A percentile compares a stretch with the other conserved stretches of the same genome.
Conservation (phyloP, 371 early-diverging fungal species). For the Circinella minor region DNA sequence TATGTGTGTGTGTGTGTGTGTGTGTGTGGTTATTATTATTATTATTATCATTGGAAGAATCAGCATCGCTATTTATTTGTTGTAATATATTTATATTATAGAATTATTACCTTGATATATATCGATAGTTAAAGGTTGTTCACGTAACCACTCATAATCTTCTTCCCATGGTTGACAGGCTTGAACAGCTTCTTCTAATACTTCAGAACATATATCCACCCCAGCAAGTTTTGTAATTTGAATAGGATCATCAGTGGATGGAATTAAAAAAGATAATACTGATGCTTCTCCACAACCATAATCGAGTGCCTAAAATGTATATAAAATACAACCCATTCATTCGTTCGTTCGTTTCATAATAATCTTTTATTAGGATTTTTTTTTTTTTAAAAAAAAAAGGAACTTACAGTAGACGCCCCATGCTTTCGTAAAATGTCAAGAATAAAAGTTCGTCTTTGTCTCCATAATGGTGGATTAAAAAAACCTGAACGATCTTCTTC, state of each 20-base stretch:
- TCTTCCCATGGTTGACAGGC: conserved; percentile 55
- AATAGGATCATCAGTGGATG: conserved; percentile 34
- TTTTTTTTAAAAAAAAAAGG: not conserved
- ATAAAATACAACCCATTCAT: not conserved
- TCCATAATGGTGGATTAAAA: conserved; percentile 70
- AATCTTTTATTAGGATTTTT: not conserved
- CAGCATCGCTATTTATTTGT: no score
- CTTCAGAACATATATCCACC: conserved; percentile 56
- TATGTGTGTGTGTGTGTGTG: no score
- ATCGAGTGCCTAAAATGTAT: conserved; percentile 60
- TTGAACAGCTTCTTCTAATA: conserved; percentile 48
- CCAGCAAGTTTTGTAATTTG: conserved; percentile 62
- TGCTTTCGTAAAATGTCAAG: conserved; percentile 43
- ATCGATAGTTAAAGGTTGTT: conserved; percentile 50
- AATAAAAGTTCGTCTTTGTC: conserved; percentile 65
- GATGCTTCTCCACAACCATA: conserved; percentile 81
- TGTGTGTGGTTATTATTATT: no score
- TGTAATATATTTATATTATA: not conserved
- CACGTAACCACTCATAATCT: conserved; percentile 56
- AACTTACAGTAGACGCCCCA: conserved; percentile 41
- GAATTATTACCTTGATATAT: conserved; percentile 55
- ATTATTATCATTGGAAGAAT: no score
- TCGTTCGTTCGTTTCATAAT: no score
- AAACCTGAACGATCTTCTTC: conserved; percentile 23
- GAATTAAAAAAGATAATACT: conserved; percentile 60